phyloP scores from a whole-genome alignment of 805 yeast species.

The Saccharomycopsis sp. region DNA sequence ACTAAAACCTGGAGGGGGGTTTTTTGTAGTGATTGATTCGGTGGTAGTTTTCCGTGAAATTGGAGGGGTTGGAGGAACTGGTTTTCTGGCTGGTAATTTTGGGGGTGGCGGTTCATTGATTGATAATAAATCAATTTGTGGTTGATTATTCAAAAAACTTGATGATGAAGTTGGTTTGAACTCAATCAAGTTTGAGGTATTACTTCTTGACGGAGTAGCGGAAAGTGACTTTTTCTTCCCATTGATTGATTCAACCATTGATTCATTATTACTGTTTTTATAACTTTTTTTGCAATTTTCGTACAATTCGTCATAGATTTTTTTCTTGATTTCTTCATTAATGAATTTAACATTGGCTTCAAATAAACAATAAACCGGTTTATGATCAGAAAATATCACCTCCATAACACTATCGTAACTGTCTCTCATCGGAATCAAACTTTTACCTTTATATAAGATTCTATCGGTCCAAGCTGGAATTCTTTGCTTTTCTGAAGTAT shows the following conservation, averaged over 20 bases:
- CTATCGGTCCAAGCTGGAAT: conserved; percentile 97
- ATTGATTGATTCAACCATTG: conserved; percentile 20
- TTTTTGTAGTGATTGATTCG: not conserved
- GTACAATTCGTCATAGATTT: conserved; percentile 49
- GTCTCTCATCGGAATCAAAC: conserved; percentile 39
- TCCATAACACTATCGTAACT: conserved; percentile 57
- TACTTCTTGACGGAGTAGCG: not conserved
- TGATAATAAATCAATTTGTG: conserved; percentile 3
- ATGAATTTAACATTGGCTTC: conserved; percentile 54
- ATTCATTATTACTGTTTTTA: conserved; percentile 18
- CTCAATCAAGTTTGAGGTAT: not conserved
- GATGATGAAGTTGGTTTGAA: conserved; percentile 1
- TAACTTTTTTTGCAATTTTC: conserved; percentile 37
- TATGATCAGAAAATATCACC: conserved; percentile 72
- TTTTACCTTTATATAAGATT: conserved; percentile 53
- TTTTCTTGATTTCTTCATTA: conserved; percentile 49
- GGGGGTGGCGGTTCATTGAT: conserved; percentile 14
- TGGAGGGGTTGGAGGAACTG: conserved; percentile 4
- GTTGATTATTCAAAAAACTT: conserved; percentile 17
- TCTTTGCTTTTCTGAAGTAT: conserved; percentile 84
- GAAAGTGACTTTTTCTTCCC: conserved; percentile 15
- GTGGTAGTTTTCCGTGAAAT: not conserved
- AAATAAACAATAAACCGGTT: conserved; percentile 83
- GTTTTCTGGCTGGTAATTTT: conserved; percentile 19
- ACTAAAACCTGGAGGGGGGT: conserved; percentile 15